These are phyloP conservation scores for Kuraishia cidri DNA, from an alignment of 805 yeast species.

Conservation along the genomic window DNA sequence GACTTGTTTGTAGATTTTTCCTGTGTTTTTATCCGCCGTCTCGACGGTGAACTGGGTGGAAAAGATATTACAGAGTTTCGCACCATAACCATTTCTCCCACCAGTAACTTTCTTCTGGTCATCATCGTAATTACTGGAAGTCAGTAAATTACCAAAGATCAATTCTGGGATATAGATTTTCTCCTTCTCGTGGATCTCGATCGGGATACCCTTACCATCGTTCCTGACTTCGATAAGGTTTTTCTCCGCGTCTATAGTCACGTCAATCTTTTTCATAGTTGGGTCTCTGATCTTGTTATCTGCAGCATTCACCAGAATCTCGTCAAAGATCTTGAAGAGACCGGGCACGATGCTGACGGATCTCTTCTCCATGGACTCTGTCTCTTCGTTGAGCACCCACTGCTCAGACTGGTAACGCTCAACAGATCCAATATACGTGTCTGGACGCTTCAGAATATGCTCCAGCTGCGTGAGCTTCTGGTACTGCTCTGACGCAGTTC, in stretches of 20 bases:
- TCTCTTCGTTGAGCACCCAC: constrained; percentile 77
- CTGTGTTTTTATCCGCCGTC: constrained; percentile 70
- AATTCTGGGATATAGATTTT: constrained; percentile 91
- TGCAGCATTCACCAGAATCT: constrained; percentile 95
- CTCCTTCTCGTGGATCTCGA: constrained; percentile 89
- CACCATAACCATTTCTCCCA: constrained; percentile 98
- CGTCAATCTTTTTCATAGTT: constrained; percentile 76
- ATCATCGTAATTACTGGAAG: constrained; percentile 95
- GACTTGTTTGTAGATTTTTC: constrained; percentile 62
- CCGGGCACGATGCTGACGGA: constrained; percentile 88
- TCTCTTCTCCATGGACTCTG: constrained; percentile 48
- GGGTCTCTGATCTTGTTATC: constrained; percentile 97
- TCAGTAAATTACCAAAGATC: constrained; percentile 89
- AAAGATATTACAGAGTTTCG: constrained; percentile 93
- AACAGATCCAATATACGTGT: constrained; percentile 93
- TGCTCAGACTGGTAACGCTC: constrained; percentile 71
- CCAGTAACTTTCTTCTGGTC: constrained; percentile 94
- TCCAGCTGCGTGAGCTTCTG: constrained; percentile 93
- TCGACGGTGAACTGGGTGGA: constrained; percentile 81
- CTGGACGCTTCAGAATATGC: constrained; percentile 95
- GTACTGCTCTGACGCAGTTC: constrained; percentile 60
- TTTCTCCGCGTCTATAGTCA: constrained; percentile 67
- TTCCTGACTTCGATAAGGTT: constrained; percentile 76
- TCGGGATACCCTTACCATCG: constrained; percentile 93
- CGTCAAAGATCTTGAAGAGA: constrained; percentile 91